Evolutionary conservation across 768 basidiomycete genomes (phyloP), one percentile per base, ranked within the genome.

Genomic region (Boletus barrowsii): DNA sequence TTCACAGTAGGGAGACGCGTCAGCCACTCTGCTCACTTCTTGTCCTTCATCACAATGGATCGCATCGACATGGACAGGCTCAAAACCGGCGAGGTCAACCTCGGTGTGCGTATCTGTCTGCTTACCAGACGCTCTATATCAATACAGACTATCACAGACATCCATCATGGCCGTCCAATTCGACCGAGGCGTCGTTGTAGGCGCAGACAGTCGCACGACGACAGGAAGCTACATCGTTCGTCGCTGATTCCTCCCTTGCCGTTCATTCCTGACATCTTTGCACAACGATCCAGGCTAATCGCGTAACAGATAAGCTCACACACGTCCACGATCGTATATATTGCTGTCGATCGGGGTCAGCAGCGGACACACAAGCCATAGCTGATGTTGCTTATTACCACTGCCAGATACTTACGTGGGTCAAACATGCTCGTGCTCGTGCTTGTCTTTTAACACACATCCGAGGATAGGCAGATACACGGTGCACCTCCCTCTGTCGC

Each of bases 131-230:
- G 4, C 5, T 33, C 17, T 15, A 51, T 40, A 17, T 54, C 22
- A 29, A 49, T 37, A 39, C 32, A 13, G 10, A 22, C 45, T 14
- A 37, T n/a, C 54, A 6, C 63, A 98, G 93, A 99, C 96, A 52
- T 98, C 96, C 41, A 98, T 99, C 71, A 98, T 98, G 95, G 96
- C 97, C 50, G 95, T 98, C 58, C 92, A 94, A 65, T 99, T 99
- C 76, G 79, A 92, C 33, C 86, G 84, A 30, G 97, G 97, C 37
- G 97, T 99, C 55, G 86, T 99, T 62, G 84, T 98, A 57, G 97
- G 97, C 41, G 97, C 97, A 60, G 97, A 99, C 76, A 90, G 88
- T 81, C 83, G 96, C 55, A 99, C 96, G 56, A 98, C 97, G 0
- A 95, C 92, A 8, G 97, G 96, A 60, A 87, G 86, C 75, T 98